Base-by-base conservation (phyloP, 805 yeast genomes). In the Saturnispora ahearnii region DNA sequence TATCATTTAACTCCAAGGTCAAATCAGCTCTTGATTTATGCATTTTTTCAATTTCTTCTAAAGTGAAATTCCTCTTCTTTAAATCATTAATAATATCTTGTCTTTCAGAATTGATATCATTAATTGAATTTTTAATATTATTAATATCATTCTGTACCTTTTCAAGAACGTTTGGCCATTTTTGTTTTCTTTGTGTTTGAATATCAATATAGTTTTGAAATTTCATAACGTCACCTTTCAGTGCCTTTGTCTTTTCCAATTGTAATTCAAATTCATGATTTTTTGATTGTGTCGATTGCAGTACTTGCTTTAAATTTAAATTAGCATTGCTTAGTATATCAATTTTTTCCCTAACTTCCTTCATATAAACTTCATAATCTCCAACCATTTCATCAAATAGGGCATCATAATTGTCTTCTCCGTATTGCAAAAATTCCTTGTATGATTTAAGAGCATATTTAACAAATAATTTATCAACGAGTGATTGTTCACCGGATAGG, bases 131-230 rank as follows among this genome's bases (percentile, higher is more conserved):
- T 30, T 59, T 57, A 46, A 52, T 78, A 68, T 36, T 64, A 62
- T 59, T 64, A 41, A 82, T 73, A 58, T 86, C 93, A 6, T 62
- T 64, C 31, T 72, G 69, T 51, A 85, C 74, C 55, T 78, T 78
- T n/a, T 72, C 69, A 45, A 87, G 61, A 41, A 79, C 76, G 15
- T 64, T 55, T 2, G 75, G 71, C 93, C 96, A 85, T 60, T 79
- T 81, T 12, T 62, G 56, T 55, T 81, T 82, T 53, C 87, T 72
- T n/a, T 70, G 69, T 56, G 80, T 77, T 78, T 85, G 81, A 7
- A 78, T 72, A 41, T 78, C 78, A 48, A 85, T 79, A 60, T 84
- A 87, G n/a, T 80, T 82, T 57, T 77, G 74, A 59, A 87, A 84
- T 63, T 84, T 84, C 41, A 70, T 68, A 41, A 84, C 71, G 63